Evolutionary conservation across 192 early-diverging fungal species (phyloP).

Genomic region (Rhizoclosmatium globosum): DNA sequence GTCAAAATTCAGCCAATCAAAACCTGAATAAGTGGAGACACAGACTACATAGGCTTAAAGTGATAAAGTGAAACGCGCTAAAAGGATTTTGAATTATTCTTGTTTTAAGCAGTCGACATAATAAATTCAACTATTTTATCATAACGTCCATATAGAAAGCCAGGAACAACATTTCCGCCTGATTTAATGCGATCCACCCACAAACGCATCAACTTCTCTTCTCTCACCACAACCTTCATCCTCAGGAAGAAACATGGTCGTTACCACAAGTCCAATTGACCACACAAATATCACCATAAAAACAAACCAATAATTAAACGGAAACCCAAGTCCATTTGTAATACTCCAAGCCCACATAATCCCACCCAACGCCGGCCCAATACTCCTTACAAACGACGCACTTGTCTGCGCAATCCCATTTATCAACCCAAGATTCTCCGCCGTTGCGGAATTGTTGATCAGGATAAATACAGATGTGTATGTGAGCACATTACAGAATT

Average conservation of each 20-base stretch:
- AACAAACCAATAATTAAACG: conserved; percentile 45
- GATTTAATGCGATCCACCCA: no score
- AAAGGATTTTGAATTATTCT: no score
- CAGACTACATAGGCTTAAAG: no score
- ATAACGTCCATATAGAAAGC: no score
- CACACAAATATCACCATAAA: conserved; percentile 20
- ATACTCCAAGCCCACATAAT: conserved; percentile 46
- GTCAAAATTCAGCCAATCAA: no score
- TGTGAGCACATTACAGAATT: conserved; percentile 38
- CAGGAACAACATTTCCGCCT: no score
- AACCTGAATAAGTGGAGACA: no score
- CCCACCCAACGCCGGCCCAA: conserved; percentile 41
- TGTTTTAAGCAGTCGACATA: no score
- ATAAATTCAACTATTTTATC: no score
- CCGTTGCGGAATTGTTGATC: conserved; percentile 33
- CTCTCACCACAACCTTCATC: not conserved
- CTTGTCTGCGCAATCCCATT: conserved; percentile 41
- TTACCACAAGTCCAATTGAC: not conserved
- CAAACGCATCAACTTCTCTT: no score
- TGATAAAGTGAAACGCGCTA: no score
- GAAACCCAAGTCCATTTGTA: conserved; percentile 32
- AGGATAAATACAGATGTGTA: conserved; percentile 42
- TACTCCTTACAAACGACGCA: conserved; percentile 39
- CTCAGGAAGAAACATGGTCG: not conserved
- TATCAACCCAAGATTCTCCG: conserved; percentile 29